Conservation (phyloP, 2,329 filamentous ascomycete genomes). For the Albophoma yamanashiensis region DNA sequence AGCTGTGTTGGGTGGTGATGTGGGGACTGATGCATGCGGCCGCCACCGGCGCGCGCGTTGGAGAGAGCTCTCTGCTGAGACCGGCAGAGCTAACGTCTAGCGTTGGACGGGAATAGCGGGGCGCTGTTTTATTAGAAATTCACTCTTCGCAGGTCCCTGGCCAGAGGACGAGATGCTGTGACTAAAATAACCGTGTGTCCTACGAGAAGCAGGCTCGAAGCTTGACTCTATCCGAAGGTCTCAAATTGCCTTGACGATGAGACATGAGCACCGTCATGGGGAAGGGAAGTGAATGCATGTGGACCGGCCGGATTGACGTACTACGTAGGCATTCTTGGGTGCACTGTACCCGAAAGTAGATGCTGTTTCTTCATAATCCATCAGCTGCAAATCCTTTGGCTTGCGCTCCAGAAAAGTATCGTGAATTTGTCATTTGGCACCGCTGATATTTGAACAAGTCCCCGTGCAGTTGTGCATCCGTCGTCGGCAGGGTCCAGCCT, state of each 20-base stretch:
- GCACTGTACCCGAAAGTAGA: background rate
- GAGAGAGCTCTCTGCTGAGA: background rate
- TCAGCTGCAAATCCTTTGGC: background rate
- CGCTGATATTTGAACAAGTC: background rate
- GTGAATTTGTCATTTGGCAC: background rate
- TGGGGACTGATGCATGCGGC: background rate
- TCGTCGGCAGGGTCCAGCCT: background rate
- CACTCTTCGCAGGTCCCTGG: no score
- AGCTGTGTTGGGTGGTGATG: background rate
- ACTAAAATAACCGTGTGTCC: background rate
- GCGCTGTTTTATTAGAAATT: background rate
- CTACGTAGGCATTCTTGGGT: no score
- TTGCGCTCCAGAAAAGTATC: no score
- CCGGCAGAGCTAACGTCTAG: background rate
- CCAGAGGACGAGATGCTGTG: background rate
- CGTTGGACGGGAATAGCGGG: background rate
- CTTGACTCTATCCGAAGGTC: background rate
- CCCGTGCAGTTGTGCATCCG: background rate
- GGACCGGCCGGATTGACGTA: background rate
- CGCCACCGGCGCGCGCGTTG: background rate
- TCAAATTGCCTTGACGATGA: background rate
- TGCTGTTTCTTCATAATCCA: no score
- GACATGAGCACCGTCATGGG: background rate
- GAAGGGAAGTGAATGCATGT: background rate
- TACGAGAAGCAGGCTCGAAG: no score